phyloP scores from a whole-genome alignment of 1,139 yeast species.

The Lodderomyces metapsilosis region DNA sequence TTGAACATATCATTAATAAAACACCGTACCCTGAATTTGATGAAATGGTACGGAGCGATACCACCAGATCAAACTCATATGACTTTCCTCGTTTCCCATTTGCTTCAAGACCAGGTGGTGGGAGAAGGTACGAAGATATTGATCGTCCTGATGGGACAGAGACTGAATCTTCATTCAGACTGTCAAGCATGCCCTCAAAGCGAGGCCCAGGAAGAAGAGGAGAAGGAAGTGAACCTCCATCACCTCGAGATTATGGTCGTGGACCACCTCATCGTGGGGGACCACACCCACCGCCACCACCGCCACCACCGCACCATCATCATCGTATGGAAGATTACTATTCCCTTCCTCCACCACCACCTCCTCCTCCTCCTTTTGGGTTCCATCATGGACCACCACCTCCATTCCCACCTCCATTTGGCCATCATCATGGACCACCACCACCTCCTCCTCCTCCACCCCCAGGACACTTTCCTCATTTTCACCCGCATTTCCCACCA shows the following conservation, averaged over 20 bases:
- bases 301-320: slow-evolving; percentile 6
- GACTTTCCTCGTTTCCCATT: slow-evolving; percentile 8
- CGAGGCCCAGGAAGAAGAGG: slow-evolving; percentile 5
- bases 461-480: slow-evolving; percentile 7
- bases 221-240: slow-evolving; percentile 5
- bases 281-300: slow-evolving; percentile 8
- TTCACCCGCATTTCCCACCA: slow-evolving; percentile 7
- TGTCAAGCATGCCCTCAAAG: slow-evolving; percentile 7
- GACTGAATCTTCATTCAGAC: slow-evolving; percentile 8
- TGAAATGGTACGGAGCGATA: not conserved
- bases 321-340: slow-evolving; percentile 7
- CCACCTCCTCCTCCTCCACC: slow-evolving; percentile 4
- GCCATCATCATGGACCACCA: slow-evolving; percentile 3
- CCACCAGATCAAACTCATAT: slow-evolving; percentile 2
- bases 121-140: not conserved
- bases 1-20: not conserved
- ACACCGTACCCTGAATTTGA: slow-evolving; percentile 1
- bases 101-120: slow-evolving; percentile 1
- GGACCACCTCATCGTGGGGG: slow-evolving; percentile 13
- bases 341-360: slow-evolving; percentile 7
- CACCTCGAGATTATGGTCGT: slow-evolving; percentile 1
- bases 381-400: slow-evolving; percentile 6
- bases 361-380: slow-evolving; percentile 7
- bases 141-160: slow-evolving; percentile 1
- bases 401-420: slow-evolving; percentile 6